phyloP scores from a whole-genome alignment of 345 rosid species.

The Populus pruinosa region DNA sequence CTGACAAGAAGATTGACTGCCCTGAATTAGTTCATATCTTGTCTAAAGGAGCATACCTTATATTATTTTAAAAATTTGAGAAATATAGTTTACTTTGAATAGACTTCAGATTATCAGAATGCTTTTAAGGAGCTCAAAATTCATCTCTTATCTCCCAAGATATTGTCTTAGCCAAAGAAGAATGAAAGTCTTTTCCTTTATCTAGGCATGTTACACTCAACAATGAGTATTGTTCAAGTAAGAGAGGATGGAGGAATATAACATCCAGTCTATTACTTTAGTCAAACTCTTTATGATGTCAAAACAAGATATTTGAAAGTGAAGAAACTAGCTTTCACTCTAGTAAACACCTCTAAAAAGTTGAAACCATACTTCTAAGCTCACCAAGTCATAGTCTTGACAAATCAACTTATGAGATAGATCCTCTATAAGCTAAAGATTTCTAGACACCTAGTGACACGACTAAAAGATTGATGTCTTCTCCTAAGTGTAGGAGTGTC shows the following conservation, averaged over 20 bases:
- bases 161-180: not conserved
- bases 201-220: not conserved
- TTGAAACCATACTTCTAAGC: not conserved
- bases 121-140: no score
- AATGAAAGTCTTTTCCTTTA: not conserved
- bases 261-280: not conserved
- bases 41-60: no score
- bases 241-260: not conserved
- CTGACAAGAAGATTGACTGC: not conserved
- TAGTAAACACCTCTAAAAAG: not conserved
- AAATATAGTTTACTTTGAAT: no score
- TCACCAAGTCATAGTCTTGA: not conserved
- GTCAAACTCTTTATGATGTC: not conserved
- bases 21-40: no score
- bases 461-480: no score
- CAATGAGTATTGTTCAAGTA: not conserved
- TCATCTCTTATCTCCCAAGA: not conserved
- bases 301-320: not conserved
- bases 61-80: no score
- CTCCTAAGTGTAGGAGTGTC: no score
- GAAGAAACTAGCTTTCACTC: not conserved
- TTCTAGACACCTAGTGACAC: not conserved
- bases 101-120: no score
- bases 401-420: not conserved
- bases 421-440: not conserved